These are phyloP conservation scores for Saccharum hybrid DNA, from an alignment of 202 grass and related monocot species.

Conservation along the genomic window DNA sequence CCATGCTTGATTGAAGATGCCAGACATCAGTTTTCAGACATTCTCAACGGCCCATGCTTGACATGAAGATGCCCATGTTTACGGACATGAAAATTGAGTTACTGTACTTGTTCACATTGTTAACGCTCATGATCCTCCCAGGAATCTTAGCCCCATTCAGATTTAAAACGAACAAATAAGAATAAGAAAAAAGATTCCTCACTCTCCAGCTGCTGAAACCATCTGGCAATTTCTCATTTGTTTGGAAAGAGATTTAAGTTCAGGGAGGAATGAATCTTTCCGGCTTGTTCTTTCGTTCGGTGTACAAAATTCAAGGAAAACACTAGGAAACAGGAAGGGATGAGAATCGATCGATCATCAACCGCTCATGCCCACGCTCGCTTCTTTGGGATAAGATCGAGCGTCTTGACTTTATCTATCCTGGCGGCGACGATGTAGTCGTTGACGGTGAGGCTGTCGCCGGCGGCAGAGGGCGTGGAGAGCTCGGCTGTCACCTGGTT, in stretches of 20 bases:
- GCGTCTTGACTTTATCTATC: conserved; percentile 58
- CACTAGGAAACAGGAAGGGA: neutral
- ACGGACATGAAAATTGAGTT: neutral
- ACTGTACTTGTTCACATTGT: conserved; percentile 53
- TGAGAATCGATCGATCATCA: neutral
- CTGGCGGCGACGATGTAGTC: conserved; percentile 55
- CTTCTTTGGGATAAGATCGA: conserved; percentile 60
- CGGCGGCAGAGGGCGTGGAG: conserved; percentile 51
- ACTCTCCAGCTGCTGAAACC: neutral
- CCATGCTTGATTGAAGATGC: too few species aligned
- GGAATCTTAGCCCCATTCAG: conserved; percentile 83
- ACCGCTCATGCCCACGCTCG: conserved; percentile 51
- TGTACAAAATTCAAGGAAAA: neutral
- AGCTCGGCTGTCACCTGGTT: conserved; percentile 77
- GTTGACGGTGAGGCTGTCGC: conserved; percentile 48
- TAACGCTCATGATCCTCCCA: conserved; percentile 72
- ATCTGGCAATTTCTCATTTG: neutral
- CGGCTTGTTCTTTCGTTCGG: neutral
- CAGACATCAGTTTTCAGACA: too few species aligned
- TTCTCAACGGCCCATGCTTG: too few species aligned
- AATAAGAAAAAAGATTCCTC: neutral
- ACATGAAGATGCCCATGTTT: neutral
- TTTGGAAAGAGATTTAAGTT: neutral
- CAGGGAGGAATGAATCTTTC: neutral
- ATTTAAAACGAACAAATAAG: too few species aligned